A percentile compares a stretch with the other conserved stretches of the same genome.
Evolutionary conservation across 2,329 filamentous ascomycete species (phyloP).

Genomic region (Paraphoma chrysanthemicola): DNA sequence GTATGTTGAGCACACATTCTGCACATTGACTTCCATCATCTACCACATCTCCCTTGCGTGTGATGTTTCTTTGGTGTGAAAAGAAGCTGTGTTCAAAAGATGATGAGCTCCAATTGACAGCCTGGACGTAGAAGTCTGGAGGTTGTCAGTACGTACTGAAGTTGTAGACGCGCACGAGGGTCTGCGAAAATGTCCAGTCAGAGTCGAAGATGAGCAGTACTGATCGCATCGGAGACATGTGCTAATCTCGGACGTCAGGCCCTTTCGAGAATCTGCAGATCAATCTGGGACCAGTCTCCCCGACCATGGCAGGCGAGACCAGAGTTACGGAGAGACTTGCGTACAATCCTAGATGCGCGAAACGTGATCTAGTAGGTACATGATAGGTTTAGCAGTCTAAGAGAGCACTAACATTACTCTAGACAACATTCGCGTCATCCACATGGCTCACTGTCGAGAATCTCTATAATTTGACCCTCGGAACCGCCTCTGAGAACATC

Average conservation of each 20-base stretch:
- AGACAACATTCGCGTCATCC: constrained; percentile 26
- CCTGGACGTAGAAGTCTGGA: too few relatives aligned
- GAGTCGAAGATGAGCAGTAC: too few relatives aligned
- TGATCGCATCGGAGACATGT: too few relatives aligned
- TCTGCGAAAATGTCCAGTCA: too few relatives aligned
- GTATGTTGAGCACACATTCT: constrained; percentile 17
- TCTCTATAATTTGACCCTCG: constrained; percentile 55
- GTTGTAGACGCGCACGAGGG: too few relatives aligned
- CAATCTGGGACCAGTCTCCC: constrained; percentile 30
- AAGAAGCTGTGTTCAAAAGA: too few relatives aligned
- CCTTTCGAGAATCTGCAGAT: constrained; percentile 13
- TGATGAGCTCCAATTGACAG: too few relatives aligned
- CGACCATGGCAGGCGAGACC: constrained; percentile 14
- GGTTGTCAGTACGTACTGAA: too few relatives aligned
- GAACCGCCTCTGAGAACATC: constrained; percentile 56
- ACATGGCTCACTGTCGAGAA: constrained; percentile 40
- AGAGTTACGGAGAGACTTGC: constrained; percentile 16
- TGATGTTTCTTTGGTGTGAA: too few relatives aligned
- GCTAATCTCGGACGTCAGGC: too few relatives aligned
- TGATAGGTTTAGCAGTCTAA: too few relatives aligned
- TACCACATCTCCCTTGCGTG: too few relatives aligned
- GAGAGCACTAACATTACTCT: neutral
- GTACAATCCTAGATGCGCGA: constrained; percentile 42
- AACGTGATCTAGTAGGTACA: constrained; percentile 32
- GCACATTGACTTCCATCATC: constrained; percentile 23